Conservation (phyloP, 345 rosid genomes). For the Angophora floribunda region DNA sequence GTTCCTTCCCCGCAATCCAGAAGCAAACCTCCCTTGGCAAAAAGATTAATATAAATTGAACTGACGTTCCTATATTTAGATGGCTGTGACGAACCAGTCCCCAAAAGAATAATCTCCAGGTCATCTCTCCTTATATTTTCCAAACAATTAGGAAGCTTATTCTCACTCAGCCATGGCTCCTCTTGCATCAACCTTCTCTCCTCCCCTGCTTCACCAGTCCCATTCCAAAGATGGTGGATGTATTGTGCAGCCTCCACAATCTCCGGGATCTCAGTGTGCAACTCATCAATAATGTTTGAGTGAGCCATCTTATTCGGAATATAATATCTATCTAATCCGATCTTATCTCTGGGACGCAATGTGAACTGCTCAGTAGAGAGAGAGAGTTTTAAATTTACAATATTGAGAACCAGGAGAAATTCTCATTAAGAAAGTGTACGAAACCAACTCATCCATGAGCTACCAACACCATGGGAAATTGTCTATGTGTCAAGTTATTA, state of each 20-base stretch:
- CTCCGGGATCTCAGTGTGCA: constrained; percentile 67
- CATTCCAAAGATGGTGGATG: constrained; percentile 47
- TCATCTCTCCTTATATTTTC: constrained; percentile 71
- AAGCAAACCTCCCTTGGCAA: constrained; percentile 68
- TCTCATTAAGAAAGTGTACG: background rate
- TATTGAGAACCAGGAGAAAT: background rate
- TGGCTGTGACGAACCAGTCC: constrained; percentile 98
- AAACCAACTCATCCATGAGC: background rate
- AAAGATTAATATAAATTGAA: constrained; percentile 65
- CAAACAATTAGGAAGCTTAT: constrained; percentile 56
- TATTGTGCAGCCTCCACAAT: constrained; percentile 49
- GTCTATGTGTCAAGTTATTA: background rate
- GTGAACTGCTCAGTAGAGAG: constrained; percentile 44
- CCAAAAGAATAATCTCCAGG: constrained; percentile 83
- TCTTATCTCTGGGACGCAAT: constrained; percentile 75
- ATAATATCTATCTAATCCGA: constrained; percentile 69
- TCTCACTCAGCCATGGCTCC: constrained; percentile 66
- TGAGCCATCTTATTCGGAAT: constrained; percentile 39
- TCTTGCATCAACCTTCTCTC: constrained; percentile 2
- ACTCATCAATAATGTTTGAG: constrained; percentile 43
- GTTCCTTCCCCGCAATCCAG: constrained; percentile 98
- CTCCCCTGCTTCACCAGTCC: constrained; percentile 9
- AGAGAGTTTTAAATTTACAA: background rate
- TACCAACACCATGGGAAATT: background rate
- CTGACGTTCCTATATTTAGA: constrained; percentile 91